phyloP scores from a whole-genome alignment of 345 rosid genomes.

The Turnera subulata region DNA sequence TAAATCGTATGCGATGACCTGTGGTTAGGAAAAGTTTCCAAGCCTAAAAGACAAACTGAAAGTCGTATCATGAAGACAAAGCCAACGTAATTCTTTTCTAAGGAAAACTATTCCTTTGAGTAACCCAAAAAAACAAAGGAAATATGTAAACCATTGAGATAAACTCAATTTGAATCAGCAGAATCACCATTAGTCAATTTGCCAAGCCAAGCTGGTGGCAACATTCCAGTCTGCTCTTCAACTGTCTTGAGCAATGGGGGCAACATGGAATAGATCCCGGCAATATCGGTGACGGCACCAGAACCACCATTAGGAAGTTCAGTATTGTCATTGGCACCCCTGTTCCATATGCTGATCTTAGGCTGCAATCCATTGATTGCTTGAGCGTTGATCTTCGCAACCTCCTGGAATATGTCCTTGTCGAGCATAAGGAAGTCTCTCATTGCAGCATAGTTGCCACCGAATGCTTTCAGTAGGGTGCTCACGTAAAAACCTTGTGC shows the following conservation, averaged over 20 bases:
- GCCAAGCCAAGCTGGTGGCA: slow-evolving; percentile 19
- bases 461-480: slow-evolving; percentile 10
- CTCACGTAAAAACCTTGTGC: slow-evolving; percentile 19
- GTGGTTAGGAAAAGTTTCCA: too few species aligned
- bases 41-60: too few species aligned
- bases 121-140: too few species aligned
- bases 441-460: slow-evolving; percentile 13
- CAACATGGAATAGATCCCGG: slow-evolving; percentile 17
- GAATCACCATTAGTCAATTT: slow-evolving; percentile 12
- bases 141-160: too few species aligned
- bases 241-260: slow-evolving; percentile 20
- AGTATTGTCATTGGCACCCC: neutral
- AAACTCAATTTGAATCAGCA: too few species aligned
- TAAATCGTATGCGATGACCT: too few species aligned
- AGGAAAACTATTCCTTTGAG: too few species aligned
- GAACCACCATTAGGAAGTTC: neutral
- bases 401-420: slow-evolving; percentile 11
- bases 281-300: slow-evolving; percentile 10
- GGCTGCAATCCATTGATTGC: slow-evolving; percentile 21
- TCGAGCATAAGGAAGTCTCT: slow-evolving; percentile 19
- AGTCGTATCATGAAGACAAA: too few species aligned
- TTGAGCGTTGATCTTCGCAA: slow-evolving; percentile 15
- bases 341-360: slow-evolving; percentile 17
- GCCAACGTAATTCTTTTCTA: too few species aligned
- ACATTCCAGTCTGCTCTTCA: slow-evolving; percentile 20